Evolutionary conservation across 1,139 yeast genomes (phyloP).

Genomic region (Yamadazyma triangularis): DNA sequence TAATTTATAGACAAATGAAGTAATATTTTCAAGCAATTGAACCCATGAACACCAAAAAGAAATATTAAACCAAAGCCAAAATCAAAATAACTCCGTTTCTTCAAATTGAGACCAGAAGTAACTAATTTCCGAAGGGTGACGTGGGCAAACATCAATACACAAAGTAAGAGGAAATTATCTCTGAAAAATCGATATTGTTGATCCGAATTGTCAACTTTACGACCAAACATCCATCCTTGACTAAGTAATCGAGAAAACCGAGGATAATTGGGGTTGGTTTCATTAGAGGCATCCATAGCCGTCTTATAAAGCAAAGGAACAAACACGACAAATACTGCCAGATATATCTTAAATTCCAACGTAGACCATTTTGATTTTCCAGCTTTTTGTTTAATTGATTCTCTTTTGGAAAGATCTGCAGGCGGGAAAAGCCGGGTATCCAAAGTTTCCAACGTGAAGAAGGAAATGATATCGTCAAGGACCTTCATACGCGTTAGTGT

Average conservation of each 20-base stretch:
- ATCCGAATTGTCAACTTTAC: slow-evolving; percentile 88
- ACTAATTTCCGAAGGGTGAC: slow-evolving; percentile 39
- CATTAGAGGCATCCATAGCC: slow-evolving; percentile 78
- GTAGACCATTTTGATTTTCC: slow-evolving; percentile 68
- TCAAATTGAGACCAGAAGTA: slow-evolving; percentile 14
- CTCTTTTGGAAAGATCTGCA: slow-evolving; percentile 38
- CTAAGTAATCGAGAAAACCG: slow-evolving; percentile 57
- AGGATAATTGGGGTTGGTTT: slow-evolving; percentile 71
- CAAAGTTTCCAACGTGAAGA: slow-evolving; percentile 71
- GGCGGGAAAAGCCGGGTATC: slow-evolving; percentile 70
- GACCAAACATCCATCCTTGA: slow-evolving; percentile 72
- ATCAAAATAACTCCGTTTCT: slow-evolving; percentile 57
- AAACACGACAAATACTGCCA: slow-evolving; percentile 54
- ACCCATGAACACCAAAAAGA: slow-evolving; percentile 76
- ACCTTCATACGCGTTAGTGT: slow-evolving; percentile 7
- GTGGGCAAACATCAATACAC: slow-evolving; percentile 54
- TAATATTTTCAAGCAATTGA: slow-evolving; percentile 58
- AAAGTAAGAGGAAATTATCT: slow-evolving; percentile 64
- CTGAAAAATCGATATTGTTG: slow-evolving; percentile 85
- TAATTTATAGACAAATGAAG: slow-evolving; percentile 55
- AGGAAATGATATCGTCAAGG: slow-evolving; percentile 23
- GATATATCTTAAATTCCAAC: slow-evolving; percentile 66
- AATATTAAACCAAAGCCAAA: slow-evolving; percentile 66
- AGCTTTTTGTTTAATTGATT: slow-evolving; percentile 40
- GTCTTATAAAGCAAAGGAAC: slow-evolving; percentile 82